Evolutionary conservation across 139 green algal species (phyloP), one percentile per base, ranked within the genome.

Genomic region (Chloropicon primus): DNA sequence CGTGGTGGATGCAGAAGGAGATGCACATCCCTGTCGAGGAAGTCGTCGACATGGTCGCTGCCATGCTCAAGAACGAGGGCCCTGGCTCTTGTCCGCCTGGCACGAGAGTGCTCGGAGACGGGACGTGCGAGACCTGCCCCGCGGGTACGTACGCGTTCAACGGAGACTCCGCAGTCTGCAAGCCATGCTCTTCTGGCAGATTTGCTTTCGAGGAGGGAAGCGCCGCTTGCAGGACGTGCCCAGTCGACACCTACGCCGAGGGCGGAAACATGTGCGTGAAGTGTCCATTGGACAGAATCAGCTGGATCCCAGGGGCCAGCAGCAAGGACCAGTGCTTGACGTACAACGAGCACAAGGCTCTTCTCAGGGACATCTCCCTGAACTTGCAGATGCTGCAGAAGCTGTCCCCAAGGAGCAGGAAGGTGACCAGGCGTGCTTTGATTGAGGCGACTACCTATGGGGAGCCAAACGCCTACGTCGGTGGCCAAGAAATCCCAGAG

Each of bases 161-260:
- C 75, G 29, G 2, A n/a, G 2, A 25, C 25, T 21, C 21, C 17
- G 5, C 53, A 25, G 21, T 22, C 2, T 80, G 76, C 76, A 76
- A 25, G 5, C 54, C 54, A 2, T 80, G 76, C 53, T 62, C 72
- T 1, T 0, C 29, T 0, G 76, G 76, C 3, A 74, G 80, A 0
- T 62, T 71, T 1, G 71, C 80, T 0, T 2, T 72, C 0, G 21
- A 17, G 1, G 17, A 53, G 22, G 80, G 80, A 27, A 25, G 25
- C 28, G 21, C 54, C 5, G 78, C 81, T 21, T 85, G 81, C 78
- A 74, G 71, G 29, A 85, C 78, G 53, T 83, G 78, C 78, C 74
- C 75, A 41, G 53, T 71, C 2, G 78, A 79, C 72, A 85, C 74
- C 23, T 83, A 71, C 27, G 54, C 74, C 27, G 23, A 62, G 41